Base-by-base conservation (phyloP, 805 yeast genomes). In the Saccharomycodes ludwigii region DNA sequence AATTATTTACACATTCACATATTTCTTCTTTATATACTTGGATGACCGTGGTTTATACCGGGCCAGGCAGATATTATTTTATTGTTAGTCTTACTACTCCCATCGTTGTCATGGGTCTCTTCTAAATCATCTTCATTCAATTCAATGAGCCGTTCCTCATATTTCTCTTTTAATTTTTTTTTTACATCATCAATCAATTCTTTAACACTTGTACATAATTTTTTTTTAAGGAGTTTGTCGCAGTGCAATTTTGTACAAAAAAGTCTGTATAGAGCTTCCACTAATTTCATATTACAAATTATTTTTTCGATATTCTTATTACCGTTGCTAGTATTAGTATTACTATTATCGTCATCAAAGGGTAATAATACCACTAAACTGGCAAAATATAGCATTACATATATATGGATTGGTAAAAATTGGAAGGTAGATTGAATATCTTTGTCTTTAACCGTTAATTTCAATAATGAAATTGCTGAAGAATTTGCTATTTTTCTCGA, bases 401-500 rank as follows among this genome's bases (percentile, higher is more conserved):
- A 81, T 24, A 76, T 71, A 47, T 76, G 83, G n/a, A 75, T 68
- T 0, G 85, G 85, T 14, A 75, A 77, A 42, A 71, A 76, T 42
- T 64, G 65, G 37, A 76, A 54, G 28, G 73, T 70, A 6, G 63
- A 57, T 18, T 65, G 48, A 21, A 76, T 71, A 45, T 76, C 83
- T 9, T 59, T 53, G 47, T 76, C 84, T 29, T 64, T 66, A 4
- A 74, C 54, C 0, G 73, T 76, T 33, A 75, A 52, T 35, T 70
- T 72, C 30, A 76, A 47, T 1, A 76, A 74, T 0, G 77, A 71
- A 30, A 65, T 66, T 0, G 85, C 84, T 1, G 84, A 76, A 21
- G 69, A 63, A 5, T 68, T 45, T 0, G 84, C 81, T 16, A 76
- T 61, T 30, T 65, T 68, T 19, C 33, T 34, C 5, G 47, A 37